Evolutionary conservation across 2,329 filamentous ascomycete species (phyloP).

Genomic region (Emergomyces orientalis): DNA sequence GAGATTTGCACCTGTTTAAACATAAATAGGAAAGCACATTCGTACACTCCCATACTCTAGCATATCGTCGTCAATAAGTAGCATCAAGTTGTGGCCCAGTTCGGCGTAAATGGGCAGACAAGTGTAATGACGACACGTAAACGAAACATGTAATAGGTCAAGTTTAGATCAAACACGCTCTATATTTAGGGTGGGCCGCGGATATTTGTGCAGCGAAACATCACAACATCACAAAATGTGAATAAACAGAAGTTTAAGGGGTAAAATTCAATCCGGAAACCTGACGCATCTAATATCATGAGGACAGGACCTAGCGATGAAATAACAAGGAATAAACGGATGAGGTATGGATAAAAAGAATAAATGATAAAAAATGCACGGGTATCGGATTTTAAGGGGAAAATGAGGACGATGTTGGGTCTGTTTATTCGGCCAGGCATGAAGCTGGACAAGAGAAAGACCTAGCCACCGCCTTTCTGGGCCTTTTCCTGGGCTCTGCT

Average conservation of each 20-base stretch:
- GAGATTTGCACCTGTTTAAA: constrained; percentile 12
- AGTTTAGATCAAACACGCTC: constrained; percentile 2
- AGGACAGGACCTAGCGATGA: not conserved
- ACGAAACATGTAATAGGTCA: not conserved
- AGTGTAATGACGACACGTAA: not conserved
- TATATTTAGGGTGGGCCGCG: not conserved
- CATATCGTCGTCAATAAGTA: constrained; percentile 1
- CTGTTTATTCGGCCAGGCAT: not conserved
- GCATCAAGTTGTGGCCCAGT: not conserved
- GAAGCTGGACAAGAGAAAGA: constrained; percentile 8
- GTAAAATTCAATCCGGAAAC: too few relatives aligned
- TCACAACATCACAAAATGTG: not conserved
- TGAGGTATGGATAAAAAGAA: not conserved
- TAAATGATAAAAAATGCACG: not conserved
- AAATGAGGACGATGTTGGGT: not conserved
- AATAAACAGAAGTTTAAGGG: not conserved
- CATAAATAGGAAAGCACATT: constrained; percentile 10
- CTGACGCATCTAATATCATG: not conserved
- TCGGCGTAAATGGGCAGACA: not conserved
- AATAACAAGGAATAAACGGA: not conserved
- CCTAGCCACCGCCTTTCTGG: constrained; percentile 46
- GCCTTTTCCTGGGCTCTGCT: constrained; percentile 79
- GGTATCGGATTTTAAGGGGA: not conserved
- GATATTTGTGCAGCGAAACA: not conserved
- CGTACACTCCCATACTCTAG: not conserved